Conservation (phyloP, 768 basidiomycete genomes). For the Serendipita sp. region DNA sequence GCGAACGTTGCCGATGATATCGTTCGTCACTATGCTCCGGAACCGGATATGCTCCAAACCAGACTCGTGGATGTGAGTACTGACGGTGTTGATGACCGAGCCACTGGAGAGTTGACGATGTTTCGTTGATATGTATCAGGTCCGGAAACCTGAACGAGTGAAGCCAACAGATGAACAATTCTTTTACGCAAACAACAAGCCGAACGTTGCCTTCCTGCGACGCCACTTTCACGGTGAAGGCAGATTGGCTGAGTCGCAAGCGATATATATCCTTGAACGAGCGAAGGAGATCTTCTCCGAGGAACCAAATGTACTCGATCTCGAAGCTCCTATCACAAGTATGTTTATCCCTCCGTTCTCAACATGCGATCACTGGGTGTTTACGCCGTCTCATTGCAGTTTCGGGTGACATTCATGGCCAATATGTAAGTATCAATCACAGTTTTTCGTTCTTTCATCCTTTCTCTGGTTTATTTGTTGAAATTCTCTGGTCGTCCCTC, state of each 20-base stretch:
- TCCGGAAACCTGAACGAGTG: neutral
- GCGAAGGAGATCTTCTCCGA: constrained; percentile 17
- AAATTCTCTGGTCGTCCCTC: neutral
- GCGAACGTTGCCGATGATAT: constrained; percentile 1
- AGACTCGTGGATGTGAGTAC: neutral
- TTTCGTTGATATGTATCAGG: neutral
- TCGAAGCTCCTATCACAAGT: constrained; percentile 30
- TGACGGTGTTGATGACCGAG: neutral
- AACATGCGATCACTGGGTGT: neutral
- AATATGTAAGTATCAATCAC: constrained; percentile 22
- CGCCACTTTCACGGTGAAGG: constrained; percentile 30
- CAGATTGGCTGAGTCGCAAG: constrained; percentile 2
- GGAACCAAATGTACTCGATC: constrained; percentile 29
- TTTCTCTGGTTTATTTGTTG: constrained; percentile 1
- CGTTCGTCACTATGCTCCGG: constrained; percentile 3
- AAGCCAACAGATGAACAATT: constrained; percentile 29
- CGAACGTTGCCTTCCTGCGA: constrained; percentile 29
- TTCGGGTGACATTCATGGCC: constrained; percentile 32
- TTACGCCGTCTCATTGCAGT: constrained; percentile 16
- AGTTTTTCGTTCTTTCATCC: neutral
- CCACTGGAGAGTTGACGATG: neutral
- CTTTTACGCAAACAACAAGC: constrained; percentile 21
- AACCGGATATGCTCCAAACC: neutral
- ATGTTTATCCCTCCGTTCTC: constrained; percentile 7
- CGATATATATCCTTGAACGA: neutral